phyloP scores from a whole-genome alignment of 306 rosid genomes.

The Trifolium subterraneum region DNA sequence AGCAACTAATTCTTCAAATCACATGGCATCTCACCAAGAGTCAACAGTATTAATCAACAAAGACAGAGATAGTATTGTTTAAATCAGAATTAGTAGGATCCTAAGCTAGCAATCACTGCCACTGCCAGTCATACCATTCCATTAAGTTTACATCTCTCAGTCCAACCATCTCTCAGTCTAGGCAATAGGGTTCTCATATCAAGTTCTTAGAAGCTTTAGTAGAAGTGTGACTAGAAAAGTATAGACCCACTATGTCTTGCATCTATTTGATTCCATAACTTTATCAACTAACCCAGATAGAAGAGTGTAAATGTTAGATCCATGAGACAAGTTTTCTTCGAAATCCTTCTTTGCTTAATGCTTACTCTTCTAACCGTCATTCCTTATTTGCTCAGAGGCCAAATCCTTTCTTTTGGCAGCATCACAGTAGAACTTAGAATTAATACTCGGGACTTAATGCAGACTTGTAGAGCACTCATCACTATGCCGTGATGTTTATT shows the following conservation, averaged over 20 bases:
- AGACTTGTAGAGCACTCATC: not conserved
- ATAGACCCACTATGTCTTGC: not conserved
- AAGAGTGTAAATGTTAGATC: not conserved
- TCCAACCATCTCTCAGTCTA: not conserved
- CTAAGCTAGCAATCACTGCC: not conserved
- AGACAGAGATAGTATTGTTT: not conserved
- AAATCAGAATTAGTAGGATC: constrained; percentile 5
- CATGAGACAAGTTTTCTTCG: not conserved
- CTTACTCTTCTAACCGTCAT: constrained; percentile 10
- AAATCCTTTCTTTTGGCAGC: constrained; percentile 3
- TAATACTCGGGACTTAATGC: not conserved
- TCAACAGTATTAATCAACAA: not conserved
- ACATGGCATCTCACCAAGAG: not conserved
- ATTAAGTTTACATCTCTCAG: not conserved
- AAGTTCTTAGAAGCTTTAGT: constrained; percentile 10
- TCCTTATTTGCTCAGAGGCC: not conserved
- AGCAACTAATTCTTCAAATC: not conserved
- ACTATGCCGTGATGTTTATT: not conserved
- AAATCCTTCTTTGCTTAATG: constrained; percentile 1
- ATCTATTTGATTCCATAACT: not conserved
- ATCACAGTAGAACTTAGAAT: not conserved
- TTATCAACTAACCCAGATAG: constrained; percentile 4
- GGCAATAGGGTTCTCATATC: not conserved
- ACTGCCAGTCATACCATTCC: constrained; percentile 1
- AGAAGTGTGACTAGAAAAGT: not conserved